Conservation (phyloP, 192 early-diverging fungal genomes). For the Allomyces arbusculus region DNA sequence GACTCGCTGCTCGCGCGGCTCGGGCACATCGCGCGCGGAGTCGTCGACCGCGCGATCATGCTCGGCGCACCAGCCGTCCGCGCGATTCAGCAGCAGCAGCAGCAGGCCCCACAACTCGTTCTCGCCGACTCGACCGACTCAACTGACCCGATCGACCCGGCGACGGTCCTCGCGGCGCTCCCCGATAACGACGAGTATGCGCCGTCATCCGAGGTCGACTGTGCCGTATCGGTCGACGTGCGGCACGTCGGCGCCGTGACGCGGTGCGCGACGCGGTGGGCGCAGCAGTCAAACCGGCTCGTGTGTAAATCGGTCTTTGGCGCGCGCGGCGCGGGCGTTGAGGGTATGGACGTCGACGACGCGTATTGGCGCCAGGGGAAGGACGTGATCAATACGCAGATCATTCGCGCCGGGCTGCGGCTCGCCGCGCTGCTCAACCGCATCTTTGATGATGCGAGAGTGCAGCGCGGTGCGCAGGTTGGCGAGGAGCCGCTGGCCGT, state of each 20-base stretch:
- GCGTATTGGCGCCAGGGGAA: slow-evolving; percentile 1
- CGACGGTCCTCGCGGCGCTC: no score
- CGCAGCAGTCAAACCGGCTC: background rate
- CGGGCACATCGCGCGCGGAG: no score
- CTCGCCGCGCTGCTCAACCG: slow-evolving; percentile 8
- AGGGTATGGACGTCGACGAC: background rate
- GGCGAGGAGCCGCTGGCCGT: no score
- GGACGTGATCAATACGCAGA: slow-evolving; percentile 9
- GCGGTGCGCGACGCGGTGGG: background rate
- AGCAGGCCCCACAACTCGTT: no score
- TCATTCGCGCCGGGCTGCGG: slow-evolving; percentile 16
- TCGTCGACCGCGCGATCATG: no score
- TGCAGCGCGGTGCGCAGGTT: no score
- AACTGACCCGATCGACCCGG: no score
- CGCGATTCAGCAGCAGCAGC: no score
- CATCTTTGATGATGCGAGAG: no score
- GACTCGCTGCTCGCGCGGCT: no score
- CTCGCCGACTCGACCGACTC: no score
- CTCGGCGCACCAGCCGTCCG: no score
- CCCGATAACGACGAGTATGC: background rate
- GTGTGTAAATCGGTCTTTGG: background rate
- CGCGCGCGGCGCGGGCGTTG: background rate
- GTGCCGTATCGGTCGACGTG: background rate
- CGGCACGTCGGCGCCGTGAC: background rate
- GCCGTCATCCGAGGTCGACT: background rate